Evolutionary conservation across 805 yeast genomes (phyloP).

Genomic region (Kluyveromyces dobzhanskii): DNA sequence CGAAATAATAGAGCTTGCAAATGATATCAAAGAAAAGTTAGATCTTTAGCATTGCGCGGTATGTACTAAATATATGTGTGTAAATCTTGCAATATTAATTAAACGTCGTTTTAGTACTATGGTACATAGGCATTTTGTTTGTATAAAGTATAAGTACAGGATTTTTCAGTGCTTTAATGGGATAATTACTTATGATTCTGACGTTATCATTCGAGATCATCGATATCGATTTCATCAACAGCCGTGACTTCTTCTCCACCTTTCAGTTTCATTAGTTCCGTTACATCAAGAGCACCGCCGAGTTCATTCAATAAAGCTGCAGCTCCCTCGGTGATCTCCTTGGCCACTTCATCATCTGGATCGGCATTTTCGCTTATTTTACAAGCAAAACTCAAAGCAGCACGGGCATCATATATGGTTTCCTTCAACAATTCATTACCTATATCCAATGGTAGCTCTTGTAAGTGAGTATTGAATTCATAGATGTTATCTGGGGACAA

Average conservation of each 20-base stretch:
- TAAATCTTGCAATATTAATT: too few relatives aligned
- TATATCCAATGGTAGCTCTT: slow-evolving; percentile 32
- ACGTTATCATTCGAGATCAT: slow-evolving; percentile 11
- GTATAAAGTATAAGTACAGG: too few relatives aligned
- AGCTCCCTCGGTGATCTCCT: slow-evolving; percentile 51
- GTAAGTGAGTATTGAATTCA: slow-evolving; percentile 27
- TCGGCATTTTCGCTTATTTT: slow-evolving; percentile 37
- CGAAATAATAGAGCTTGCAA: background rate
- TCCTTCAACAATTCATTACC: slow-evolving; percentile 27
- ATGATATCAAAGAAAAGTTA: background rate
- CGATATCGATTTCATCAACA: slow-evolving; percentile 30
- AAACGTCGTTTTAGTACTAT: too few relatives aligned
- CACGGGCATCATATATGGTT: slow-evolving; percentile 27
- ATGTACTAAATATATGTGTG: too few relatives aligned
- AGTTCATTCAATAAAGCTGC: slow-evolving; percentile 40
- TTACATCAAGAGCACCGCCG: slow-evolving; percentile 49
- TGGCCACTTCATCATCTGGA: slow-evolving; percentile 41
- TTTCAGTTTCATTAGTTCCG: slow-evolving; percentile 22
- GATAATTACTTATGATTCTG: too few relatives aligned
- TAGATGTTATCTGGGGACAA: slow-evolving; percentile 24
- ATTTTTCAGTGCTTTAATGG: too few relatives aligned
- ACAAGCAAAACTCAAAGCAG: slow-evolving; percentile 33
- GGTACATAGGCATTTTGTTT: too few relatives aligned
- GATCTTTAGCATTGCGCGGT: background rate
- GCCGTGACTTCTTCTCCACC: slow-evolving; percentile 33